Conservation (phyloP, 352 stramenopile genomes). For the Phytopythium sindhum region DNA sequence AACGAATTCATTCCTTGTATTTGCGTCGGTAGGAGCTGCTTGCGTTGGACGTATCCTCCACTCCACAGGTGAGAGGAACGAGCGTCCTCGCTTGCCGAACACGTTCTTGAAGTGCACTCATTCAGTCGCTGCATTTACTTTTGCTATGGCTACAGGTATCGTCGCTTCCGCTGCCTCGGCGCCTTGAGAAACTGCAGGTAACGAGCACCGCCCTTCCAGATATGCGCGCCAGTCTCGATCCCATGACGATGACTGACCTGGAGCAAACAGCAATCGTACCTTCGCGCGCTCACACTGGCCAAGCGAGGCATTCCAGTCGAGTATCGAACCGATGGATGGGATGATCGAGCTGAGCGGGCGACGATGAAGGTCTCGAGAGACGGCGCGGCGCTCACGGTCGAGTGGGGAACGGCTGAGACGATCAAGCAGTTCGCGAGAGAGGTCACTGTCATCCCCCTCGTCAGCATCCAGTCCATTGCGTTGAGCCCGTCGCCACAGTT, state of each 20-base stretch:
- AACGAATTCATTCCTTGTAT: not conserved
- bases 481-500: not conserved
- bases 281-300: not conserved
- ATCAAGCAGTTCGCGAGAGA: not conserved
- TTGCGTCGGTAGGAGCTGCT: slow-evolving; percentile 20
- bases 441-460: not conserved
- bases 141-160: slow-evolving; percentile 7
- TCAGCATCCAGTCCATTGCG: not conserved
- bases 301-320: slow-evolving; percentile 2
- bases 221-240: not conserved
- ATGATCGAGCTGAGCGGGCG: not conserved
- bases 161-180: slow-evolving; percentile 17
- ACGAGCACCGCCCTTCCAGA: not conserved
- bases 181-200: slow-evolving; percentile 30
- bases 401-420: not conserved
- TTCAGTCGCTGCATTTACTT: not conserved
- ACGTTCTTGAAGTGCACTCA: too few relatives aligned
- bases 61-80: slow-evolving; percentile 11
- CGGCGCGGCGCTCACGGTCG: not conserved
- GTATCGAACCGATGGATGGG: not conserved
- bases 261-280: not conserved
- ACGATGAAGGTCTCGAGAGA: not conserved
- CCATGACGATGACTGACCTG: not conserved
- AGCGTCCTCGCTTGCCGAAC: not conserved
- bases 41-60: slow-evolving; percentile 13